Base-by-base conservation (phyloP, 1,284 basidiomycete species). In the Leccinum solheimii region DNA sequence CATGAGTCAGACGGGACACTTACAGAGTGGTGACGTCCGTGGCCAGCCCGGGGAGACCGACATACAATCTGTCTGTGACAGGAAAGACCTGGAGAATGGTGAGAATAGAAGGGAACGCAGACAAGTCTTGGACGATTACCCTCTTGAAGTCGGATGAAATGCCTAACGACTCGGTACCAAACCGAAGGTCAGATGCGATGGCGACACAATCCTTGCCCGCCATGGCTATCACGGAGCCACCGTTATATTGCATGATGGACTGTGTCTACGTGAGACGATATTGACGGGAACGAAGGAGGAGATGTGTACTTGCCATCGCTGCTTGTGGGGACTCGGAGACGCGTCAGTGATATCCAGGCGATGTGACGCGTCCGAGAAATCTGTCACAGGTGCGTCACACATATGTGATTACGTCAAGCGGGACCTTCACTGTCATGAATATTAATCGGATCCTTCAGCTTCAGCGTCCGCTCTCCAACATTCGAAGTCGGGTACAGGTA, bases 171-270 rank as follows among this genome's bases (percentile, higher is more conserved):
- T 97, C 92, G 70, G 92, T 92, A 64, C 97, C 97, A 63, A 99
- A 81, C 66, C 97, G 87, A 68, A 98, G 77, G 80, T 99, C 97
- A 58, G 90, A 95, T 36, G 97, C 97, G 78, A 99, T 99, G 61
- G 97, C 97, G 62, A 99, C 97, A 77, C 97, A 99, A 73, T 96
- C 93, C 81, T 98, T 98, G 66, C 97, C 97, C 64, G 91, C 91
- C 95, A 99, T 99, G 79, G 97, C 97, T 78, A 99, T 86, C 71
- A 97, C 94, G 78, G 95, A 97, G 79, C 97, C 97, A 80, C 94
- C 94, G 82, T 96, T 96, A 68, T 88, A 84, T 79, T 93, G 84
- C 90, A 93, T 89, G 69, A 90, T 87, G 73, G 91, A 93, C 91
- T 92, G 53, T 27, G 36, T 5, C 5, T 0, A 14, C 50, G 23